These are phyloP conservation scores for Suhomyces pyralidae DNA, from an alignment of 805 yeast genomes.

Conservation along the genomic window DNA sequence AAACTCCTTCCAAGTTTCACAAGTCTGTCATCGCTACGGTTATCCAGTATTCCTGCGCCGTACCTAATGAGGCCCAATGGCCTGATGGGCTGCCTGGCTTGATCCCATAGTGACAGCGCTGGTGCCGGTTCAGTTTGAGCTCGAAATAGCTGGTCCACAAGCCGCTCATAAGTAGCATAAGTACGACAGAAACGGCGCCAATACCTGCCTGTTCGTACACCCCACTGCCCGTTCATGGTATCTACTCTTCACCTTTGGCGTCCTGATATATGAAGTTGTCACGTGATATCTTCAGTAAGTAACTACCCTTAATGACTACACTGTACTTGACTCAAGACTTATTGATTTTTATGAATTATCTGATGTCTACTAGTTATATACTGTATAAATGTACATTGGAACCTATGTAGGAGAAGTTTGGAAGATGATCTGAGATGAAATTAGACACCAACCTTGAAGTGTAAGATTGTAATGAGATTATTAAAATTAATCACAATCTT, in stretches of 20 bases:
- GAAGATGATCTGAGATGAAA: neutral
- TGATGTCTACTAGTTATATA: neutral
- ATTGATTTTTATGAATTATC: neutral
- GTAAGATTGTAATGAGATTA: slow-evolving; percentile 2
- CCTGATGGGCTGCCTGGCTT: neutral
- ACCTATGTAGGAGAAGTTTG: slow-evolving; percentile 1
- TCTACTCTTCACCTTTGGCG: neutral
- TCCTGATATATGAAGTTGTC: neutral
- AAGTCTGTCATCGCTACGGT: neutral
- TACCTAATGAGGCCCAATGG: neutral
- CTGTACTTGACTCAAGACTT: neutral
- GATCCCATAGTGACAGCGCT: neutral
- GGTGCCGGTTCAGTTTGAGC: neutral
- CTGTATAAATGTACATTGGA: slow-evolving; percentile 7
- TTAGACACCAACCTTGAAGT: neutral
- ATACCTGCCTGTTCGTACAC: neutral
- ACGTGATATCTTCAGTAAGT: neutral
- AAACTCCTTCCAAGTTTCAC: slow-evolving; percentile 1
- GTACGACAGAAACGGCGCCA: neutral
- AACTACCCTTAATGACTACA: neutral
- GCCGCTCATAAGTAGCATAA: neutral
- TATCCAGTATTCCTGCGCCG: neutral
- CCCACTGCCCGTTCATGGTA: neutral
- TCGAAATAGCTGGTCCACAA: neutral
- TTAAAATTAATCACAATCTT: slow-evolving; percentile 66